Percentiles rank a stretch among this genome's conserved stretches.
These are phyloP conservation scores for Tylopilus subfusipes DNA, from an alignment of 768 basidiomycete genomes.

Conservation along the genomic window DNA sequence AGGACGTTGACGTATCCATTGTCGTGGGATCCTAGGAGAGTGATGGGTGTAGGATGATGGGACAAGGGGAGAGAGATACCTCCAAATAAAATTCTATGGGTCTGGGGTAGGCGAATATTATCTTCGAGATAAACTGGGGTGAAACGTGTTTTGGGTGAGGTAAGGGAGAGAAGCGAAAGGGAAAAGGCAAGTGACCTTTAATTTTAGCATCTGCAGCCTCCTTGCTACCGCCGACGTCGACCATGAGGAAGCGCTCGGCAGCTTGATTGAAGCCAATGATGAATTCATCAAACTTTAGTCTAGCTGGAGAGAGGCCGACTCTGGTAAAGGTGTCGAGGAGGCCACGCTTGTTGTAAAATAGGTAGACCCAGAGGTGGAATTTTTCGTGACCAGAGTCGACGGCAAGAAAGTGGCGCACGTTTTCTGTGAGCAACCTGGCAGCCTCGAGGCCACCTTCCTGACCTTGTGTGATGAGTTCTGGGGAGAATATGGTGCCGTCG, in stretches of 20 bases:
- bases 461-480: constrained; percentile 51
- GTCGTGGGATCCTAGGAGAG: constrained; percentile 60
- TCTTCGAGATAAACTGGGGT: constrained; percentile 38
- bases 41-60: neutral
- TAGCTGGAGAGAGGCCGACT: constrained; percentile 32
- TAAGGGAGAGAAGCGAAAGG: neutral
- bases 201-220: constrained; percentile 76
- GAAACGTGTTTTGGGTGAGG: constrained; percentile 9
- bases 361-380: constrained; percentile 55
- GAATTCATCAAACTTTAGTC: constrained; percentile 58
- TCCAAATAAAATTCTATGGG: constrained; percentile 63
- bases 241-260: constrained; percentile 59
- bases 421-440: constrained; percentile 43
- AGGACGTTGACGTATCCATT: constrained; percentile 66
- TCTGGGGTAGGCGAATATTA: constrained; percentile 53
- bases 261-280: constrained; percentile 69
- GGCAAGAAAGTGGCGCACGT: constrained; percentile 24
- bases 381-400: constrained; percentile 24
- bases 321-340: constrained; percentile 47
- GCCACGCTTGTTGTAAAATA: constrained; percentile 64
- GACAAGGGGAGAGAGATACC: constrained; percentile 36
- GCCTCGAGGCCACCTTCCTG: constrained; percentile 56
- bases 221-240: constrained; percentile 68
- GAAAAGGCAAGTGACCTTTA: constrained; percentile 46
- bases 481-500: constrained; percentile 57